A percentile compares a stretch with the other conserved stretches of the same genome.
Evolutionary conservation across 192 early-diverging fungal genomes (phyloP).

Genomic region (Chytriomyces sp.): DNA sequence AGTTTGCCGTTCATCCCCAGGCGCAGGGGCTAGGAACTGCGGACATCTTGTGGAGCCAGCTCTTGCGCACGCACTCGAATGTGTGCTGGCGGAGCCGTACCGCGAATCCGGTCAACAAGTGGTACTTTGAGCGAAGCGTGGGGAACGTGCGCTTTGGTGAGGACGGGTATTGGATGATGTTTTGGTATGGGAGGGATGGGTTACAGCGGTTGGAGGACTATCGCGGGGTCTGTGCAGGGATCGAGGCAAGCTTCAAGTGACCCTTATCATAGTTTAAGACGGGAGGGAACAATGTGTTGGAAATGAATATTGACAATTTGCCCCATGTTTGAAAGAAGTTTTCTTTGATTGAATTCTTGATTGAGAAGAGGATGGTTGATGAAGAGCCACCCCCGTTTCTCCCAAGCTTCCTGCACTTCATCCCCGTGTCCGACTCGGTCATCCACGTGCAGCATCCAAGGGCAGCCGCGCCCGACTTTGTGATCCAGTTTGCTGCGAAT

Average conservation of each 20-base stretch:
- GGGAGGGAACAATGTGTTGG: no score
- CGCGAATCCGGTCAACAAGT: constrained; percentile 90
- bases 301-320: no score
- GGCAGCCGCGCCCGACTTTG: no score
- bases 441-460: no score
- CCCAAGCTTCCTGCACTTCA: no score
- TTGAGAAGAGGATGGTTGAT: no score
- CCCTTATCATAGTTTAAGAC: no score
- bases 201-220: constrained; percentile 27
- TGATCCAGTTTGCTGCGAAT: no score
- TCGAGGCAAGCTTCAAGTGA: constrained; percentile 19
- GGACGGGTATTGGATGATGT: constrained; percentile 77
- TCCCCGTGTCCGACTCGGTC: no score
- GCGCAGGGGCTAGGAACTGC: constrained; percentile 91
- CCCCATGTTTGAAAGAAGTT: no score
- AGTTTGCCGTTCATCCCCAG: constrained; percentile 84
- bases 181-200: constrained; percentile 71
- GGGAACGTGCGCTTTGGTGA: constrained; percentile 71
- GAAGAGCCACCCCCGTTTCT: no score
- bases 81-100: constrained; percentile 82
- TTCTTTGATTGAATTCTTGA: no score
- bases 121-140: constrained; percentile 93
- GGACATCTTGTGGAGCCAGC: constrained; percentile 89
- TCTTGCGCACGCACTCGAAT: constrained; percentile 70
- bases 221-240: constrained; percentile 30